Evolutionary conservation across 306 rosid species (phyloP).

Genomic region (Abrus pulchellus): DNA sequence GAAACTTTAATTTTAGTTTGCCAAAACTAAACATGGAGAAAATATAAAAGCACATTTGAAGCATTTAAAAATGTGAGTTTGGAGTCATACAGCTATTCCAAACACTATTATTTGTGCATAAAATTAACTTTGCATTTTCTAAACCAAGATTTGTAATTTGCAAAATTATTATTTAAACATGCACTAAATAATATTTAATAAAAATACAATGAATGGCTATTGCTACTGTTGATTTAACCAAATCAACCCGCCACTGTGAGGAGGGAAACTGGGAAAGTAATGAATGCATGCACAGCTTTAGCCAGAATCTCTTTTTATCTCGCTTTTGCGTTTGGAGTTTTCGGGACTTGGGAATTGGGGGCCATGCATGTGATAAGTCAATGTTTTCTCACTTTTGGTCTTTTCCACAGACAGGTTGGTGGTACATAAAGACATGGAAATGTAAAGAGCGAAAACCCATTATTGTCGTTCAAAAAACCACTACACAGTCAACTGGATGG

Average conservation of each 20-base stretch:
- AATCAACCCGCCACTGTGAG: neutral
- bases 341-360: conserved; percentile 31
- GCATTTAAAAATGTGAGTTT: too few relatives aligned
- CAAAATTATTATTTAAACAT: neutral
- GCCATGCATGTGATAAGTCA: conserved; percentile 45
- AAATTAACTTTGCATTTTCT: neutral
- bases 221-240: neutral
- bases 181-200: neutral
- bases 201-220: neutral
- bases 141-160: neutral
- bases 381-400: conserved; percentile 45
- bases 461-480: conserved; percentile 47
- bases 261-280: neutral
- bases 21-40: neutral
- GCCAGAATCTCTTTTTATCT: conserved; percentile 24
- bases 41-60: neutral
- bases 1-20: neutral
- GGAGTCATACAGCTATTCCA: neutral
- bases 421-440: conserved; percentile 32
- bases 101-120: neutral
- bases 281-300: conserved; percentile 27
- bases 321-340: conserved; percentile 38
- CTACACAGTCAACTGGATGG: conserved; percentile 23
- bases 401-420: conserved; percentile 39
- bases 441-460: conserved; percentile 26